Percentiles rank a stretch among this genome's conserved stretches.
These are phyloP conservation scores for Biscutella auriculata DNA, from an alignment of 441 rosid species.

Conservation along the genomic window DNA sequence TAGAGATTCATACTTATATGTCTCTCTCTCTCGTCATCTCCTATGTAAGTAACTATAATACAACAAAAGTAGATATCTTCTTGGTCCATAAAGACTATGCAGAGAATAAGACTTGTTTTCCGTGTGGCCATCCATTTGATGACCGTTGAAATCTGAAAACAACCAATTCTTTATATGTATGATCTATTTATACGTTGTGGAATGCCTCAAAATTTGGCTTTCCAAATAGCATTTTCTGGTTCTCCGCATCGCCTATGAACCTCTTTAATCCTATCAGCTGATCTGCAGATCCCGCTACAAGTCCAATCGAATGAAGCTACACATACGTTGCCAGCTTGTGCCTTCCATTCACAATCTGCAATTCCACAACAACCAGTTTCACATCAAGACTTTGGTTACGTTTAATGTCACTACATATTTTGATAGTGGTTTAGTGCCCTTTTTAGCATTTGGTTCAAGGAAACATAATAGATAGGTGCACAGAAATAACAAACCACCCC, in stretches of 20 bases:
- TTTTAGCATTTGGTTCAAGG: no score
- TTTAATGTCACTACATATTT: neutral
- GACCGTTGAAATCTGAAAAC: neutral
- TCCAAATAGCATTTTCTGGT: constrained; percentile 70
- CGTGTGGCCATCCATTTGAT: constrained; percentile 12
- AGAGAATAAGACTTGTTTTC: neutral
- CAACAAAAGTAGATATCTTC: constrained; percentile 11
- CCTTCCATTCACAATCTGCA: constrained; percentile 92
- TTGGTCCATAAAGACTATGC: neutral
- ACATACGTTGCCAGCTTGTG: constrained; percentile 77
- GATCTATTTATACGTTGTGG: constrained; percentile 5
- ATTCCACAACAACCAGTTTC: neutral
- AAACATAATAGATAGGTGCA: no score
- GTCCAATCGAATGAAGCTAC: constrained; percentile 86
- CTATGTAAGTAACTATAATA: constrained; percentile 20
- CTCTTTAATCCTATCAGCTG: constrained; percentile 67
- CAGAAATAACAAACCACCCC: no score
- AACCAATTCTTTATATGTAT: neutral
- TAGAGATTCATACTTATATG: constrained; percentile 1
- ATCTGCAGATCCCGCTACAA: constrained; percentile 79
- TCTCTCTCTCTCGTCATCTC: neutral
- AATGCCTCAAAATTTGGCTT: constrained; percentile 38
- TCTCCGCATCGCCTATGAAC: constrained; percentile 79
- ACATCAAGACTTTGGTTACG: neutral
- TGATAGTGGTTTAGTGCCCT: no score